Conservation (phyloP, 176 grass and related monocot species). For the Phyllostachys edulis region DNA sequence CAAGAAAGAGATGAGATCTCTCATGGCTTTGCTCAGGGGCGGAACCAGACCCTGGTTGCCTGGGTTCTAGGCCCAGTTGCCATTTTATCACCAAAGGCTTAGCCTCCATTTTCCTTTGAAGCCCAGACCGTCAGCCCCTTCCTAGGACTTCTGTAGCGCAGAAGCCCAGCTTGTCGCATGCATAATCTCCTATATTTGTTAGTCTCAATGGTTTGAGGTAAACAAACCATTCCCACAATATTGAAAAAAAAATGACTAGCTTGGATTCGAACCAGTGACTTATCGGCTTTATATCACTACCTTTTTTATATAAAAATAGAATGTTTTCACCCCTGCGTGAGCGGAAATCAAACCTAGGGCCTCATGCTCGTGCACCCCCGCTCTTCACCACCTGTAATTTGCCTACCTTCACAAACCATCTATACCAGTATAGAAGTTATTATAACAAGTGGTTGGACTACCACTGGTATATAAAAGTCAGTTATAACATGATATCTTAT, state of each 20-base stretch:
- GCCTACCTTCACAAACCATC: conserved; percentile 15
- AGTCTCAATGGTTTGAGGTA: neutral
- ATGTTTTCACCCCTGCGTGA: neutral
- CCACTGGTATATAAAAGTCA: neutral
- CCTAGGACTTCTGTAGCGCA: neutral
- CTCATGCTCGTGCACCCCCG: neutral
- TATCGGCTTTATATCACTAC: neutral
- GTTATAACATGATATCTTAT: neutral
- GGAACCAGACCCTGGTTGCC: neutral
- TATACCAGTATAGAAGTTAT: neutral
- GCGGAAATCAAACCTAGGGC: neutral
- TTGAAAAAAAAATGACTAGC: neutral
- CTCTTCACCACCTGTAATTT: neutral
- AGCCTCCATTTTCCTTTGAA: conserved; percentile 8
- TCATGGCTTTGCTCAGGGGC: neutral
- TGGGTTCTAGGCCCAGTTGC: neutral
- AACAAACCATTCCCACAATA: neutral
- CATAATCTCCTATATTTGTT: conserved; percentile 1
- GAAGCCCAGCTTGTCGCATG: neutral
- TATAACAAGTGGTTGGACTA: neutral
- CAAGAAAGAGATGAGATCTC: conserved; percentile 14
- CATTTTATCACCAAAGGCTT: neutral
- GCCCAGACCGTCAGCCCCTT: neutral
- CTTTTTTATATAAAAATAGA: neutral
- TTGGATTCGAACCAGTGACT: neutral